Evolutionary conservation across 2,329 filamentous ascomycete genomes (phyloP).

Genomic region (Chrysoporthe puriensis): DNA sequence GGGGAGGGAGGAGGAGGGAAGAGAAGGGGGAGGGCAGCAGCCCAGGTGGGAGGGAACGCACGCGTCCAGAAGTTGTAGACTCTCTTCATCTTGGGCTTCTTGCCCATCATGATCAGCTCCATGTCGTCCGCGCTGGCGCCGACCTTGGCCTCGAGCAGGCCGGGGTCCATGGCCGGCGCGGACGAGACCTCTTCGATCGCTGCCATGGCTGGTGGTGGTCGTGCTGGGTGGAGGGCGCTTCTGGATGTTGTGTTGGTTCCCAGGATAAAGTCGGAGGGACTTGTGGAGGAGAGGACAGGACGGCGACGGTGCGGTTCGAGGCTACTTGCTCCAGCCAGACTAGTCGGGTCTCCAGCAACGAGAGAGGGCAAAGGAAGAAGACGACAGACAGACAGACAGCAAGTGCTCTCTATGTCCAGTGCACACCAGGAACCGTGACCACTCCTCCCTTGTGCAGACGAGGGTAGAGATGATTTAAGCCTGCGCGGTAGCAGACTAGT

Average conservation of each 20-base stretch:
- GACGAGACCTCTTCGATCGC: neutral
- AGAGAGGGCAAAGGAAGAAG: neutral
- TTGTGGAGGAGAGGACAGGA: neutral
- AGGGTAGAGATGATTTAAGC: neutral
- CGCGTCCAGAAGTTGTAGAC: conserved; percentile 14
- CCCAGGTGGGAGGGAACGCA: neutral
- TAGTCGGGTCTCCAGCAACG: too few relatives aligned
- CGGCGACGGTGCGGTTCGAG: too few relatives aligned
- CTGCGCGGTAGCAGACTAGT: too few relatives aligned
- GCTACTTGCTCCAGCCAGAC: too few relatives aligned
- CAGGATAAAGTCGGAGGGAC: neutral
- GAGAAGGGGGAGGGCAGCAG: neutral
- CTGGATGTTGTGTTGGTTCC: neutral
- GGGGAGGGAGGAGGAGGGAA: too few relatives aligned
- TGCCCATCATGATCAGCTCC: conserved; percentile 10
- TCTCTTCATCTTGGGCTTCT: conserved; percentile 9
- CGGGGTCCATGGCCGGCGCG: neutral
- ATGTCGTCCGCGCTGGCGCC: neutral
- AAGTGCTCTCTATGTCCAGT: neutral
- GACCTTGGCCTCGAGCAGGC: conserved; percentile 2
- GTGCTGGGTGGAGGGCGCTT: neutral
- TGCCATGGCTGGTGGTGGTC: neutral
- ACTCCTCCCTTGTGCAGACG: neutral
- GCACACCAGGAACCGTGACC: neutral
- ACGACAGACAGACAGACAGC: too few relatives aligned